These are phyloP conservation scores for Neonectria coccinea DNA, from an alignment of 2,329 filamentous ascomycete genomes.

Conservation along the genomic window DNA sequence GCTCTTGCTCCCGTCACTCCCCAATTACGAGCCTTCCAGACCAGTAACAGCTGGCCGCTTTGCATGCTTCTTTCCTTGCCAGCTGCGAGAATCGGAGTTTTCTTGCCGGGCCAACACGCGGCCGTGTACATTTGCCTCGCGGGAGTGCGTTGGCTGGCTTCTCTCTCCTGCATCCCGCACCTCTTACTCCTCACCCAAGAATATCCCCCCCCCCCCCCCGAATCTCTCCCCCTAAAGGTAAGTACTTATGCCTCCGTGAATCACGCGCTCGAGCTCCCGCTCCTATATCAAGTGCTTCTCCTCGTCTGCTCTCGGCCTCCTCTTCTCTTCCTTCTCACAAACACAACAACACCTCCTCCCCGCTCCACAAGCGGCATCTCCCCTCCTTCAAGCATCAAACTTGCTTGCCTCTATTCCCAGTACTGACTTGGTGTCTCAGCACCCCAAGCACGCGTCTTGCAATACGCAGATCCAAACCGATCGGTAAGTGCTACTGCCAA, in stretches of 20 bases:
- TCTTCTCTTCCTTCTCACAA: conserved; percentile 28
- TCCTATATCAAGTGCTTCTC: conserved; percentile 21
- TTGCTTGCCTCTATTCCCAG: conserved; percentile 3
- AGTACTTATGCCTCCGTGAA: conserved; percentile 28
- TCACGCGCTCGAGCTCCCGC: conserved; percentile 18
- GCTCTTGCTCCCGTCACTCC: neutral
- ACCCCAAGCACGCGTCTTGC: neutral
- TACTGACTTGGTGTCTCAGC: conserved; percentile 20
- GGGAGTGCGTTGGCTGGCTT: neutral
- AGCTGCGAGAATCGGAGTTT: neutral
- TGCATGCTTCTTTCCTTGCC: neutral
- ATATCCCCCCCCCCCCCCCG: neutral
- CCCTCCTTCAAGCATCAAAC: conserved; percentile 12
- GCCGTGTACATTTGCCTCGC: neutral
- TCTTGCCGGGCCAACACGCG: neutral
- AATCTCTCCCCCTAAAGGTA: neutral
- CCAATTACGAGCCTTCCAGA: neutral
- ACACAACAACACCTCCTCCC: conserved; percentile 11
- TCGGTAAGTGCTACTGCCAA: conserved; percentile 26
- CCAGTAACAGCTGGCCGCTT: neutral
- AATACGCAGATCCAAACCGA: conserved; percentile 12
- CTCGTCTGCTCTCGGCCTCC: conserved; percentile 11
- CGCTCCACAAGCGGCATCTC: conserved; percentile 21
- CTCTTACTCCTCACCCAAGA: neutral
- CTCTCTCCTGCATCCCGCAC: neutral